These are phyloP conservation scores for Podosphaera leucotricha DNA, from an alignment of 2,329 filamentous ascomycete species.

Conservation along the genomic window DNA sequence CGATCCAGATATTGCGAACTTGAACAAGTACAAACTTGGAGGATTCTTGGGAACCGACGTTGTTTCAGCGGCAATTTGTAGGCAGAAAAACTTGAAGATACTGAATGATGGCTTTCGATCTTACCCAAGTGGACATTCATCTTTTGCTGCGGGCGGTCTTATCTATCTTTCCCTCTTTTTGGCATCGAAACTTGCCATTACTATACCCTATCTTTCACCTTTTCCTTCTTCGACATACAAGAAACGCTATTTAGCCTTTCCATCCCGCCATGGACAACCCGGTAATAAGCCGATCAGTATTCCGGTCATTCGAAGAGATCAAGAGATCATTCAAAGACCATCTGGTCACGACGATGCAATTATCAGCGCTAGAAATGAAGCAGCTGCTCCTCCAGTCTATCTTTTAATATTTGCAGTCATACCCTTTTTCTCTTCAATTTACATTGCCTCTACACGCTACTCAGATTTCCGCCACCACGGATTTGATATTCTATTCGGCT, in stretches of 20 bases:
- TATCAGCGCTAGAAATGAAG: slow-evolving; percentile 41
- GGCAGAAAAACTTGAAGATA: slow-evolving; percentile 31
- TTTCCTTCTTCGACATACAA: slow-evolving; percentile 24
- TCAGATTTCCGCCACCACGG: slow-evolving; percentile 75
- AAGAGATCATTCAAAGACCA: background rate
- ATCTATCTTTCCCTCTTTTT: slow-evolving; percentile 75
- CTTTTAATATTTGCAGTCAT: slow-evolving; percentile 45
- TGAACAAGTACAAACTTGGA: slow-evolving; percentile 37
- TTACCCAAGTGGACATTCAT: slow-evolving; percentile 59
- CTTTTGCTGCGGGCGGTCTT: slow-evolving; percentile 53
- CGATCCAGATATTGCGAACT: slow-evolving; percentile 43
- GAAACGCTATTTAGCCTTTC: slow-evolving; percentile 41
- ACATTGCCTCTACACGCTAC: slow-evolving; percentile 67
- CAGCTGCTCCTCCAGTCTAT: slow-evolving; percentile 63
- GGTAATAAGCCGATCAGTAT: no score
- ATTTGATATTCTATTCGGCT: slow-evolving; percentile 82
- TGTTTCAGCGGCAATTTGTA: slow-evolving; percentile 58
- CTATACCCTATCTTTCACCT: slow-evolving; percentile 41
- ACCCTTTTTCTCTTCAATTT: slow-evolving; percentile 53
- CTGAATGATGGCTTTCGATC: slow-evolving; percentile 66
- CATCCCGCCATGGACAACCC: slow-evolving; percentile 13
- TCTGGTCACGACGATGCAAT: slow-evolving; percentile 10
- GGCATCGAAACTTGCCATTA: slow-evolving; percentile 57
- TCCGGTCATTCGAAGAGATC: background rate
- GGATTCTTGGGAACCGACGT: slow-evolving; percentile 31